Evolutionary conservation across 768 basidiomycete species (phyloP).

Genomic region (Mycena vulgaris): DNA sequence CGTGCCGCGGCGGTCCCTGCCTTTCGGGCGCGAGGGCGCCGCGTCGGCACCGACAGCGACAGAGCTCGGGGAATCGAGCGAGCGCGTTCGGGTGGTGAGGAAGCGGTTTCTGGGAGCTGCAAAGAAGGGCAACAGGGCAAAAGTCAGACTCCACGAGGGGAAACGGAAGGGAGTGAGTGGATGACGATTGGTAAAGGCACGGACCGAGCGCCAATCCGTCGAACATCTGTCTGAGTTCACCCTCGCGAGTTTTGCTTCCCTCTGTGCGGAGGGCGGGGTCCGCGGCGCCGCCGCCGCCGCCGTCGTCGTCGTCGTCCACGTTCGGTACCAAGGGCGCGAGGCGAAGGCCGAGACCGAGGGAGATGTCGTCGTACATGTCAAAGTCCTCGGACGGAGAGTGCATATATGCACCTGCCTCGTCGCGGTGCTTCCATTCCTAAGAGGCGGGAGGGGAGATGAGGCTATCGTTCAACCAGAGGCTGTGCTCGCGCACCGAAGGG

Average conservation of each 20-base stretch:
- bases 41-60: conserved; percentile 6
- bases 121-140: background rate
- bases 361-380: conserved; percentile 41
- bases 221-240: conserved; percentile 38
- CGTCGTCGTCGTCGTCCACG: background rate
- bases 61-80: conserved; percentile 37
- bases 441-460: conserved; percentile 41
- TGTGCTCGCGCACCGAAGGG: conserved; percentile 33
- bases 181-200: no score
- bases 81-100: conserved; percentile 39
- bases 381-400: conserved; percentile 35
- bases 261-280: background rate
- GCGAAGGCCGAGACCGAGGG: conserved; percentile 4
- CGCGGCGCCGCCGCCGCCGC: background rate
- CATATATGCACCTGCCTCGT: conserved; percentile 37
- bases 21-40: conserved; percentile 19
- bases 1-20: conserved; percentile 43
- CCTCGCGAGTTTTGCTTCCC: background rate
- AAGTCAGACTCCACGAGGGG: no score
- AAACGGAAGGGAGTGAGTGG: background rate
- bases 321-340: background rate
- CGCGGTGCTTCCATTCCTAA: conserved; percentile 35
- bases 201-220: conserved; percentile 40
- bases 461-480: conserved; percentile 43
- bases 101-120: conserved; percentile 29